A percentile compares a stretch with the other conserved stretches of the same genome.
Conservation (phyloP, 495 filamentous ascomycete species). For the Talaromyces liani region DNA sequence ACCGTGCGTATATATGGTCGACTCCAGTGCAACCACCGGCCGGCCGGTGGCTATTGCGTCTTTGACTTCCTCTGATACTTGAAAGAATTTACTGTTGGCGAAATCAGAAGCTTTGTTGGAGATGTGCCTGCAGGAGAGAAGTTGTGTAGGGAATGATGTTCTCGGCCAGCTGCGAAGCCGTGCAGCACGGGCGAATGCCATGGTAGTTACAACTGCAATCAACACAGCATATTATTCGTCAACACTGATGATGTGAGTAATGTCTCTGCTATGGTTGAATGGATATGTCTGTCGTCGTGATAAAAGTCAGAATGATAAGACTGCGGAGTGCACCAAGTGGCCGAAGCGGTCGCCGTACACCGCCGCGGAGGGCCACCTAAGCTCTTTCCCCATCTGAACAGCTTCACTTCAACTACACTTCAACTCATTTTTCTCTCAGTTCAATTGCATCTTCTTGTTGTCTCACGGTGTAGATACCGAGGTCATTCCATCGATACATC, state of each 20-base stretch:
- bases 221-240: not conserved
- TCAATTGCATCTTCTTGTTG: constrained; percentile 12
- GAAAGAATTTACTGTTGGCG: constrained; percentile 48
- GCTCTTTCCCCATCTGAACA: constrained; percentile 23
- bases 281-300: not conserved
- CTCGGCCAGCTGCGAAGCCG: constrained; percentile 15
- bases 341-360: constrained; percentile 31
- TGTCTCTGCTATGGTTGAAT: not conserved
- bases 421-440: not conserved
- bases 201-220: constrained; percentile 8
- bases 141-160: not conserved
- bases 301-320: constrained; percentile 18
- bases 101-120: not conserved
- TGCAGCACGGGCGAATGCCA: constrained; percentile 24
- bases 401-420: not conserved
- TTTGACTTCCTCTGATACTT: constrained; percentile 73
- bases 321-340: constrained; percentile 21
- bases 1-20: constrained; percentile 83
- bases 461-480: constrained; percentile 14
- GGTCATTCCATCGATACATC: constrained; percentile 19
- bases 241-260: not conserved
- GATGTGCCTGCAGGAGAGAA: not conserved
- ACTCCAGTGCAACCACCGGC: constrained; percentile 87
- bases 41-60: constrained; percentile 62
- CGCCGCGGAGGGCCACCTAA: constrained; percentile 35